phyloP scores from a whole-genome alignment of 1,139 yeast species.

The Zhuliangozyma parablackwelliae region DNA sequence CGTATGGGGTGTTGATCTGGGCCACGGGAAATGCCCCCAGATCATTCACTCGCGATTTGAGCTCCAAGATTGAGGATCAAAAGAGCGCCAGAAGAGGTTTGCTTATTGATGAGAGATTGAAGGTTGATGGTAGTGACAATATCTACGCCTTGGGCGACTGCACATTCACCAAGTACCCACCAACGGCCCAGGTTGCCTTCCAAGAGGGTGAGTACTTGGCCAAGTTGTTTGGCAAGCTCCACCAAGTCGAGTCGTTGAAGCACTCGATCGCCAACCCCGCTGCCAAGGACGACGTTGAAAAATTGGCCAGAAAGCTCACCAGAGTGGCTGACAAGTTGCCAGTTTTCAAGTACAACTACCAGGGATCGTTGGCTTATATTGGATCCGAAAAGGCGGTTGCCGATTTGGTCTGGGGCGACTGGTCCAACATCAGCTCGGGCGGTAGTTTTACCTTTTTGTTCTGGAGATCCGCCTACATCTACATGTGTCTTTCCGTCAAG shows the following conservation, averaged over 20 bases:
- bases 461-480: constrained; percentile 92
- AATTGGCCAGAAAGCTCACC: constrained; percentile 36
- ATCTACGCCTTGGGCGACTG: constrained; percentile 93
- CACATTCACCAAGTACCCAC: constrained; percentile 85
- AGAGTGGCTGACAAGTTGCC: constrained; percentile 47
- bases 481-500: constrained; percentile 87
- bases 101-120: constrained; percentile 75
- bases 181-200: constrained; percentile 96
- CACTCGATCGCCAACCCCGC: constrained; percentile 25
- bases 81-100: constrained; percentile 86
- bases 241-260: constrained; percentile 62
- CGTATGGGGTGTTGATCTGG: constrained; percentile 90
- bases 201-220: constrained; percentile 89
- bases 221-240: constrained; percentile 60
- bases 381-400: constrained; percentile 95
- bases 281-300: constrained; percentile 32
- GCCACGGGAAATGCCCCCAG: constrained; percentile 96
- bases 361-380: constrained; percentile 76
- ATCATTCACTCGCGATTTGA: constrained; percentile 64
- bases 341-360: constrained; percentile 58
- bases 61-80: constrained; percentile 72
- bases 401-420: constrained; percentile 83
- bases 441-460: constrained; percentile 84
- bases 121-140: constrained; percentile 79
- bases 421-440: constrained; percentile 75